phyloP scores from a whole-genome alignment of 495 filamentous ascomycete genomes.

The Aspergillus sparsus region DNA sequence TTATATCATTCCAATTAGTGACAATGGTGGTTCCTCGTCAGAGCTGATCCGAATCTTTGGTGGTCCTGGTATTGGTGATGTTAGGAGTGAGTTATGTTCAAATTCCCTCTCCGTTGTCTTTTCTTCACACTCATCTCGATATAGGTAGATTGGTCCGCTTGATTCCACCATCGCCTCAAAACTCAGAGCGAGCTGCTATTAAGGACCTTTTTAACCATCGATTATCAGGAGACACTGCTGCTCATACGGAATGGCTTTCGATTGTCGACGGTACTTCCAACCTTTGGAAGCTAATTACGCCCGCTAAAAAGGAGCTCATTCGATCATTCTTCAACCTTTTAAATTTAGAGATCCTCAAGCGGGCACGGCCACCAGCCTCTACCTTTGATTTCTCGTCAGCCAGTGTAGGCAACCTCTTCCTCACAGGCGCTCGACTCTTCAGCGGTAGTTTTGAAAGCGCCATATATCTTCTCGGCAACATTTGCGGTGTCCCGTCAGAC shows the following conservation, averaged over 20 bases:
- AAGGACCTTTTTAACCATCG: conserved; percentile 85
- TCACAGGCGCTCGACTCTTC: conserved; percentile 81
- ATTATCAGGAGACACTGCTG: conserved; percentile 55
- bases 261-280: conserved; percentile 79
- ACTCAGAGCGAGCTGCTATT: conserved; percentile 69
- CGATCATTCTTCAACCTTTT: conserved; percentile 84
- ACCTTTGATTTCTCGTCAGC: conserved; percentile 88
- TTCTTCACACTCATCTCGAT: conserved; percentile 13
- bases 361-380: conserved; percentile 69
- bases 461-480: conserved; percentile 78
- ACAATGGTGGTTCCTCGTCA: conserved; percentile 91
- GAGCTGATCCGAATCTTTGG: conserved; percentile 93
- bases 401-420: conserved; percentile 90
- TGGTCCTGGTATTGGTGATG: conserved; percentile 89
- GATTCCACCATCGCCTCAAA: conserved; percentile 65
- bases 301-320: conserved; percentile 87
- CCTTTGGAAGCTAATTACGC: conserved; percentile 75
- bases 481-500: conserved; percentile 73
- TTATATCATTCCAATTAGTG: conserved; percentile 91
- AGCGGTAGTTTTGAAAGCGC: conserved; percentile 79
- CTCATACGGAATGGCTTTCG: conserved; percentile 73
- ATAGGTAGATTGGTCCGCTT: conserved; percentile 85
- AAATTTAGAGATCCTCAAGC: conserved; percentile 89
- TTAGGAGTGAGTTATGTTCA: conserved; percentile 66
- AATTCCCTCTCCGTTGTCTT: not conserved